Evolutionary conservation across 148 eudicot genomes (phyloP).

Genomic region (Spergularia marina): DNA sequence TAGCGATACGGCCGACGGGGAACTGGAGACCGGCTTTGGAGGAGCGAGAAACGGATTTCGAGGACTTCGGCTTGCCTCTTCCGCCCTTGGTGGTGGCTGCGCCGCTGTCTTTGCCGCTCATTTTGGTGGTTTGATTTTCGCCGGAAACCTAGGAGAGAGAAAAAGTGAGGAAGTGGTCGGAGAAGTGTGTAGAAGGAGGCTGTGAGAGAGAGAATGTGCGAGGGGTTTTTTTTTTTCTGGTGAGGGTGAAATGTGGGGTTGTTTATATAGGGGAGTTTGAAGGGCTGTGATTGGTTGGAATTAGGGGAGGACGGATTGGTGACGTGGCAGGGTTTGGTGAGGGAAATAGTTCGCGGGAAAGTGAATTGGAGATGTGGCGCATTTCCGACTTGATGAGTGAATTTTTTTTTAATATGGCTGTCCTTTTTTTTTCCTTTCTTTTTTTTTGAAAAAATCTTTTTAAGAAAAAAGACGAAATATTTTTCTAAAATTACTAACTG

Average conservation of each 20-base stretch:
- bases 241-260: not conserved
- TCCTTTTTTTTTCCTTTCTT: too few species aligned
- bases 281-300: constrained; percentile 30
- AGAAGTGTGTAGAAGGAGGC: not conserved
- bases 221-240: not conserved
- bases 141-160: constrained; percentile 34
- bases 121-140: not conserved
- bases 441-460: too few species aligned
- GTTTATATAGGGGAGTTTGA: constrained; percentile 20
- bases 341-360: constrained; percentile 22
- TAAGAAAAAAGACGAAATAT: too few species aligned
- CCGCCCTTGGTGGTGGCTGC: constrained; percentile 35
- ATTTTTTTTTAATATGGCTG: too few species aligned
- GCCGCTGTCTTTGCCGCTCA: constrained; percentile 43
- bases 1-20: constrained; percentile 44
- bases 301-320: constrained; percentile 15
- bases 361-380: not conserved
- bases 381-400: too few species aligned
- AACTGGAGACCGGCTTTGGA: constrained; percentile 45
- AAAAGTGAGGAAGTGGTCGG: not conserved
- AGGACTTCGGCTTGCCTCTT: constrained; percentile 37
- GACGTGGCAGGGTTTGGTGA: constrained; percentile 23
- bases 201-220: not conserved
- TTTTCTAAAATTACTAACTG: too few species aligned
- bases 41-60: constrained; percentile 41